Conservation (phyloP, 345 rosid genomes). For the Hevea brasiliensis region DNA sequence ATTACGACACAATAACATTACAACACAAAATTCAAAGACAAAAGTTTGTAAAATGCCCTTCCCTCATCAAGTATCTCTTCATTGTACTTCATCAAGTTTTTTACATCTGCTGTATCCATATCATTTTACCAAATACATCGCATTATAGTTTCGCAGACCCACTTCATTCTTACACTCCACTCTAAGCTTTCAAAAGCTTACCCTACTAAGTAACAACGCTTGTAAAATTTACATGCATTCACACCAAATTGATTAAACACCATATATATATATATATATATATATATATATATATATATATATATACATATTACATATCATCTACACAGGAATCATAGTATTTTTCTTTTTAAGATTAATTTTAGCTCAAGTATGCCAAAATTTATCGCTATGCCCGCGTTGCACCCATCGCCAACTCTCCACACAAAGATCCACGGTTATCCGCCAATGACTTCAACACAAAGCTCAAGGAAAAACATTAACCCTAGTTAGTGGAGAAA, state of each 20-base stretch:
- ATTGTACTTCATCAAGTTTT: background rate
- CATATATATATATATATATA: background rate
- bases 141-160: conserved; percentile 3
- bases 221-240: too few relatives aligned
- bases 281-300: background rate
- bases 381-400: background rate
- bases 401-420: background rate
- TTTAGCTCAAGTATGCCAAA: background rate
- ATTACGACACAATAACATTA: too few relatives aligned
- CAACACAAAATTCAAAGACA: too few relatives aligned
- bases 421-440: background rate
- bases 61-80: background rate
- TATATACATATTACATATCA: background rate
- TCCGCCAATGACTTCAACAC: background rate
- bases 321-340: background rate
- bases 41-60: too few relatives aligned
- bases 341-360: background rate
- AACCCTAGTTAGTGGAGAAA: conserved; percentile 57
- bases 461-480: background rate
- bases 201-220: conserved; percentile 6
- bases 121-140: background rate
- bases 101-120: background rate
- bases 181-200: conserved; percentile 24
- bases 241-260: too few relatives aligned
- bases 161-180: conserved; percentile 16